Evolutionary conservation across 2,329 filamentous ascomycete genomes (phyloP), one percentile per base, ranked within the genome.

Genomic region (Ophiostoma sp.): DNA sequence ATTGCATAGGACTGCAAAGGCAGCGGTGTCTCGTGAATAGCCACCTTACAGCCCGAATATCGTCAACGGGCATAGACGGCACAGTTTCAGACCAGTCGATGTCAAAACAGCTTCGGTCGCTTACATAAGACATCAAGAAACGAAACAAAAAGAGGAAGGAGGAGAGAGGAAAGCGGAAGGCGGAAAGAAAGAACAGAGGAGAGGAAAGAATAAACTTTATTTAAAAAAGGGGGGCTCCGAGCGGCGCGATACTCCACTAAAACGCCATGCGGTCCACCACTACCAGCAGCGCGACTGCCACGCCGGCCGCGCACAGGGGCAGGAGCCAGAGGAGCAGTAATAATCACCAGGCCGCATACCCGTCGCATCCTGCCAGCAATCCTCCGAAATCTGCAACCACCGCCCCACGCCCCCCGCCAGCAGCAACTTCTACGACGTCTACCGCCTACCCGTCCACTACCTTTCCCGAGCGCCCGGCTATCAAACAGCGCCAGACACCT

Each of bases 241-340:
- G 52, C n/a, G n/a, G 52, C 57, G 57, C 27, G 62, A 39, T 31
- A 33, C 60, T 60, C 27, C 35, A 39, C 62, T 36, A 36, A 23
- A 36, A 65, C 62, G 35, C 33, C 35, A 65, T 64, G 60, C 60
- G 20, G 60, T 35, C 60, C 60, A 65, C 62, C 35, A 65, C 44
- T 17, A 23, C 23, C 57, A 62, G n/a, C 57, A 62, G 27, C 62
- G 62, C 62, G 62, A 36, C 60, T 62, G 23, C 27, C 57, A 62
- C 54, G 54, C 54, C 54, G 23, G 57, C 27, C 27, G 23, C 60
- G 7, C 60, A 33, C 31, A 64, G 60, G 8, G 23, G 23, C 57
- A 62, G 57, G 17, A 57, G 11, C n/a, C 52, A 13, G 52, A 31
- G 10, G 5, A 17, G 11, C 8, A 57, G 52, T 15, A 57, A 57